These are phyloP conservation scores for Ceratonia siliqua DNA, from an alignment of 306 rosid species.

Conservation along the genomic window DNA sequence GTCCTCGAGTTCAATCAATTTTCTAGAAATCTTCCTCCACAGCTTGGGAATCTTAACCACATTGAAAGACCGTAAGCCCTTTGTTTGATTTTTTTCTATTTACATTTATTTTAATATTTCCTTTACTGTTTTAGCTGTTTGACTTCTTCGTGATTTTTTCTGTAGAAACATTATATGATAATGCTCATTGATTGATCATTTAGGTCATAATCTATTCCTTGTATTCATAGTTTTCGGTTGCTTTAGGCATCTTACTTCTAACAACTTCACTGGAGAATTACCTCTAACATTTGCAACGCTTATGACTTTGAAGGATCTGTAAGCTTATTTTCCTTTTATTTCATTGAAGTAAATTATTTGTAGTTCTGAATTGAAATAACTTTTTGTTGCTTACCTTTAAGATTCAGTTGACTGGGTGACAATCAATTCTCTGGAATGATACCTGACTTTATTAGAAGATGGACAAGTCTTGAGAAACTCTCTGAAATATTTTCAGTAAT, in stretches of 20 bases:
- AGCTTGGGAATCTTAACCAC: conserved; percentile 55
- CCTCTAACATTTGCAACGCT: conserved; percentile 39
- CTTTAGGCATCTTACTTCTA: conserved; percentile 50
- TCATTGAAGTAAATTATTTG: neutral
- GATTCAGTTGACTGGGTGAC: conserved; percentile 61
- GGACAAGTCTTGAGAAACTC: conserved; percentile 54
- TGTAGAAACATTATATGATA: neutral
- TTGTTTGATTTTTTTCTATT: neutral
- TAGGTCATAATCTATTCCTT: neutral
- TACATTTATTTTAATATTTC: neutral
- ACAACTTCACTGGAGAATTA: conserved; percentile 39
- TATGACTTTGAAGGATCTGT: conserved; percentile 43
- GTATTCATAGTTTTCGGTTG: neutral
- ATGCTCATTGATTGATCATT: neutral
- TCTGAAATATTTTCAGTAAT: conserved; percentile 28
- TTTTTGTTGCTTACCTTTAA: neutral
- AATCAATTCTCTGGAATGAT: conserved; percentile 58
- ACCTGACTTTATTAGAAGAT: conserved; percentile 60
- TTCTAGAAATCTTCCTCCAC: conserved; percentile 61
- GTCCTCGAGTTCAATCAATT: conserved; percentile 56
- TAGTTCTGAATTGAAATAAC: neutral
- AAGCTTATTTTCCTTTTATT: conserved; percentile 24
- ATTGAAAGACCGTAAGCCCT: conserved; percentile 59
- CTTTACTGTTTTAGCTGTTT: neutral
- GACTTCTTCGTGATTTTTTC: neutral